Evolutionary conservation across 1,284 basidiomycete species (phyloP), one percentile per base, ranked within the genome.

Genomic region (Ganoderma multipileum): DNA sequence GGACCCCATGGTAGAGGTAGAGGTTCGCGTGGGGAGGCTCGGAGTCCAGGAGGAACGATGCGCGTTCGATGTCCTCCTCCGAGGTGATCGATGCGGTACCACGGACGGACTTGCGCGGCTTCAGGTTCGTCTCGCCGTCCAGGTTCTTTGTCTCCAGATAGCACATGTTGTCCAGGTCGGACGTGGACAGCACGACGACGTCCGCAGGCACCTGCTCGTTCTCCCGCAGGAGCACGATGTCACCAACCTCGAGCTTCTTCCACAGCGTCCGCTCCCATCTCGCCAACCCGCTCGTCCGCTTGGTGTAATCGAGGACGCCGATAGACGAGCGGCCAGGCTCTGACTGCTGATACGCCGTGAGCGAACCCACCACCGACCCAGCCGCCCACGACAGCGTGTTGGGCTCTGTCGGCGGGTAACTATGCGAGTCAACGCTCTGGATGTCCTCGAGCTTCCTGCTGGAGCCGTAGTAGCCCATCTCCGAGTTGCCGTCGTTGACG

Each of bases 221-320:
- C 76, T 98, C 95, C 65, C 92, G 86, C 33, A 99, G 84, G 1
- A 98, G 82, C 30, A 99, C 94, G 30, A 99, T 82, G 78, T 99
- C 97, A n/a, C 97, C 97, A 6, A 98, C 97, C 79, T 98, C 96
- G 61, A 99, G 86, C 84, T 99, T 98, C 85, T 99, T 99, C 97
- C 97, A 99, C 1, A 99, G 83, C 3, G 97, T 99, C 67, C 96
- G 86, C 78, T 98, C 97, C 97, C 97, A 99, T 36, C 88, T 86
- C 0, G 95, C 92, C 0, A 91, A 88, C 0, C 95, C 96, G 0
- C 85, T 83, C 1, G 87, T 83, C 39, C 87, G 88, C 63, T 89
- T 88, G 59, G 82, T 83, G 86, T 91, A 95, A 79, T 98, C 93
- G 23, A 98, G 82, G 11, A 95, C 95, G 7, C 95, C 95, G 0